A percentile compares a stretch with the other conserved stretches of the same genome.
phyloP scores from a whole-genome alignment of 495 filamentous ascomycete genomes.

The Trichocladium antarcticum region DNA sequence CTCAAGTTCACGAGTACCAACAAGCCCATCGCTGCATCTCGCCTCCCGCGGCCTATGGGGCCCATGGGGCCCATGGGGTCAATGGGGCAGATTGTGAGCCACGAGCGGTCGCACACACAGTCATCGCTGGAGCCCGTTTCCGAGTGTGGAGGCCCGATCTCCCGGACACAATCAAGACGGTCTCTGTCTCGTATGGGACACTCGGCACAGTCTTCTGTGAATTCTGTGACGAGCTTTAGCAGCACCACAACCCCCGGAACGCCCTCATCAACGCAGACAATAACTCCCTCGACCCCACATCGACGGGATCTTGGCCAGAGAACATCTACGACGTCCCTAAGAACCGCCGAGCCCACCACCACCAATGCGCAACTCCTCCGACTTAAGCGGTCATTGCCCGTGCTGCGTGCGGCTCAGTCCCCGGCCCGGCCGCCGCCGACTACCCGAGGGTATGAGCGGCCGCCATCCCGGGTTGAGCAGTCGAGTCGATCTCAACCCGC shows the following conservation, averaged over 20 bases:
- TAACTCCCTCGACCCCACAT: constrained; percentile 46
- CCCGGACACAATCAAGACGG: constrained; percentile 38
- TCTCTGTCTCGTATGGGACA: constrained; percentile 58
- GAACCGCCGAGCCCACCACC: constrained; percentile 48
- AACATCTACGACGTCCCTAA: constrained; percentile 41
- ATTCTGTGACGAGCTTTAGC: constrained; percentile 43
- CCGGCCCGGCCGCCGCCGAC: constrained; percentile 32
- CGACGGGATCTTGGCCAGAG: constrained; percentile 50
- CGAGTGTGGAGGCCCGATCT: constrained; percentile 69
- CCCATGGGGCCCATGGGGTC: constrained; percentile 37
- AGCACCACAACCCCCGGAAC: constrained; percentile 45
- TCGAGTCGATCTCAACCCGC: constrained; percentile 29
- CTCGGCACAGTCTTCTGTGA: constrained; percentile 53
- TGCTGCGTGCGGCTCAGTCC: constrained; percentile 49
- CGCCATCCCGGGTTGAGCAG: constrained; percentile 35
- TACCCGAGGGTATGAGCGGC: constrained; percentile 40
- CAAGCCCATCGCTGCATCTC: constrained; percentile 41
- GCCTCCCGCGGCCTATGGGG: constrained; percentile 52
- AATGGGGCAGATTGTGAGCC: constrained; percentile 34
- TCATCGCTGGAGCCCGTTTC: constrained; percentile 88
- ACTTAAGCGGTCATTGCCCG: constrained; percentile 80
- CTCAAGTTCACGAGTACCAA: constrained; percentile 86
- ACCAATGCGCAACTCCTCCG: constrained; percentile 64
- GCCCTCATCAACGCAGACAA: constrained; percentile 43
- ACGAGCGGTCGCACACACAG: constrained; percentile 51